Base-by-base conservation (phyloP, 345 rosid species). In the Crucihimalaya himalaica region DNA sequence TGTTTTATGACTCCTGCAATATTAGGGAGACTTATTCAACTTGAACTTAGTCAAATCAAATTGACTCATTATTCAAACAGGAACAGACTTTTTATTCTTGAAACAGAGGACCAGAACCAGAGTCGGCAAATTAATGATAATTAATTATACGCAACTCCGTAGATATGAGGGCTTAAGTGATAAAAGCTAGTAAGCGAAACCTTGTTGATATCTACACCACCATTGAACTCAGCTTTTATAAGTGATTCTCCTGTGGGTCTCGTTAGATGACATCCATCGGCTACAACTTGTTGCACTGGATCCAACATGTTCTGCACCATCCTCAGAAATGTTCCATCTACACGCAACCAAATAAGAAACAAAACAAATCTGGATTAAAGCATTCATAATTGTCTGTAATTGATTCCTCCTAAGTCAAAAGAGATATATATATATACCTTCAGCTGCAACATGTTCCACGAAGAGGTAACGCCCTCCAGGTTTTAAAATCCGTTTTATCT, bases 361-460 rank as follows among this genome's bases (percentile, higher is more conserved):
- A 50, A 50, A 11, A 47, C 25, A 29, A 29, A 0, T 18, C 3
- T 46, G 4, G 10, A 16, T 46, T 46, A 46, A 16, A n/a, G 51
- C 53, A 47, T 47, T 47, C 53, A 47, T 47, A 4, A 16, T 47
- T 47, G 11, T 11, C 3, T 11, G 7, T 12, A 5, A 50, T 2
- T 12, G 15, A 50, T 50, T 50, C 7, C 28, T 20, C 28, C 1
- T 19, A 0, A 21, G 6, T 11, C 28, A 50, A 50, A 50, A 20
- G 28, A 50, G 15, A 21, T 21, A 32, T 32, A 32, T 7, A 32
- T 7, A 27, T 32, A 32, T 32, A 20, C 15, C 57, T 91, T 84
- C 57, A 40, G 97, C 94, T 25, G 97, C 91, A 43, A 88, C 90
- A 64, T 91, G 94, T 78, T 91, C 97, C 37, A 91, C 81, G 40